These are phyloP conservation scores for Phytophthora kernoviae DNA, from an alignment of 352 stramenopile species.

Conservation along the genomic window DNA sequence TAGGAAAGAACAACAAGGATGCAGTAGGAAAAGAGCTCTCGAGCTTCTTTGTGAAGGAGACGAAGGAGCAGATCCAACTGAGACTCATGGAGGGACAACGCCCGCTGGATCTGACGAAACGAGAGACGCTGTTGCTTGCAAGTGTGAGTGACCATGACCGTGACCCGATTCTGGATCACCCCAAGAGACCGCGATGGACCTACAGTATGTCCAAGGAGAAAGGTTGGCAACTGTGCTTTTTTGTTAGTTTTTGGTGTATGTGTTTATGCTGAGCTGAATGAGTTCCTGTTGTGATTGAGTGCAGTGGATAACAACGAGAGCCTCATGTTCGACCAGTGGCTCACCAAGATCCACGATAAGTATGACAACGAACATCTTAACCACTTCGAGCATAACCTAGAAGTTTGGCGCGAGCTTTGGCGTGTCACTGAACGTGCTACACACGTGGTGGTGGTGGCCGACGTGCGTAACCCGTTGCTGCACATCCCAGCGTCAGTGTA, in stretches of 20 bases:
- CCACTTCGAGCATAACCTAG: slow-evolving; percentile 87
- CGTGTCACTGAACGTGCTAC: slow-evolving; percentile 83
- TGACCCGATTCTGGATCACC: slow-evolving; percentile 76
- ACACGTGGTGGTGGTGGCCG: slow-evolving; percentile 78
- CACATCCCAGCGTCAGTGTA: slow-evolving; percentile 85
- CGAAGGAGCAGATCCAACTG: slow-evolving; percentile 87
- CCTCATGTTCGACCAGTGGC: slow-evolving; percentile 87
- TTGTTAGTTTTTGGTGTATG: slow-evolving; percentile 6
- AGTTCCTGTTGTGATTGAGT: background rate
- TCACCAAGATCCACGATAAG: slow-evolving; percentile 86
- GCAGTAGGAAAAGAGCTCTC: slow-evolving; percentile 82
- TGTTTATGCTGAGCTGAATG: slow-evolving; percentile 4
- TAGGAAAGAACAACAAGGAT: slow-evolving; percentile 86
- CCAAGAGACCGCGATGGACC: slow-evolving; percentile 69
- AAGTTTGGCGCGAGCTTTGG: slow-evolving; percentile 89
- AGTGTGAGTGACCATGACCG: slow-evolving; percentile 65
- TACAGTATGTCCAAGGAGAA: slow-evolving; percentile 88
- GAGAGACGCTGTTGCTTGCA: slow-evolving; percentile 61
- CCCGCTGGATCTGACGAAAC: slow-evolving; percentile 58
- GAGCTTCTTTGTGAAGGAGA: slow-evolving; percentile 88
- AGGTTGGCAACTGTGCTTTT: slow-evolving; percentile 38
- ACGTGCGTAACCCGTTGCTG: slow-evolving; percentile 82
- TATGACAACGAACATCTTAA: slow-evolving; percentile 84
- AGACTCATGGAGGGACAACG: slow-evolving; percentile 84
- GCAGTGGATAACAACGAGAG: slow-evolving; percentile 80